phyloP scores from a whole-genome alignment of 2,329 filamentous ascomycete genomes.

The Hypoxylon sp. region DNA sequence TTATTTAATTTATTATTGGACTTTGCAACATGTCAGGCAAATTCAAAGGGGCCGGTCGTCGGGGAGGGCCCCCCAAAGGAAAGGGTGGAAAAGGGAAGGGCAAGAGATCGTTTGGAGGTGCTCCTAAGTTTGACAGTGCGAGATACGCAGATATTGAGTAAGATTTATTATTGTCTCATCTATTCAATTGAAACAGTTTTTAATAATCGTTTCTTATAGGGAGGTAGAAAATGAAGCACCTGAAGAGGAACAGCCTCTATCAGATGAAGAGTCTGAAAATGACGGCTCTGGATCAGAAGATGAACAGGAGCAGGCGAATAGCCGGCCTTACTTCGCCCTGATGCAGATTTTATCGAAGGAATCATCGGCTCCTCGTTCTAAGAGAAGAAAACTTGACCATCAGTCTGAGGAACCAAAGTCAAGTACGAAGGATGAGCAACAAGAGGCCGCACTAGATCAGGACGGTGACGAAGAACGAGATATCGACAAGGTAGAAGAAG shows the following conservation, averaged over 20 bases:
- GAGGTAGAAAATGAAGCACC: constrained; percentile 54
- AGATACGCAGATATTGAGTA: constrained; percentile 64
- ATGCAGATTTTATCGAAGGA: constrained; percentile 69
- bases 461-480: constrained; percentile 56
- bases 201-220: constrained; percentile 40
- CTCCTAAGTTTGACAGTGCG: constrained; percentile 62
- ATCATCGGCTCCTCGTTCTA: constrained; percentile 62
- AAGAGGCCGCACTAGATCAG: constrained; percentile 46
- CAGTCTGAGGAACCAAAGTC: constrained; percentile 42
- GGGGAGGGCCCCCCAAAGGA: constrained; percentile 47
- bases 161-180: constrained; percentile 43
- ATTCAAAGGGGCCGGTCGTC: constrained; percentile 46
- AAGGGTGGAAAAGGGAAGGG: constrained; percentile 48
- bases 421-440: constrained; percentile 46
- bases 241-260: constrained; percentile 59
- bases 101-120: constrained; percentile 52
- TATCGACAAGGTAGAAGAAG: constrained; percentile 63
- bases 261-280: constrained; percentile 61
- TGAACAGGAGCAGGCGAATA: constrained; percentile 56
- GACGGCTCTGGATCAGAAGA: constrained; percentile 65
- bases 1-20: not conserved
- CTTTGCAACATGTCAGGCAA: constrained; percentile 43
- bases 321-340: constrained; percentile 70
- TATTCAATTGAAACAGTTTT: not conserved
- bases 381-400: constrained; percentile 71